Base-by-base conservation (phyloP, 208 protist species). In the Trypanosoma boissoni region DNA sequence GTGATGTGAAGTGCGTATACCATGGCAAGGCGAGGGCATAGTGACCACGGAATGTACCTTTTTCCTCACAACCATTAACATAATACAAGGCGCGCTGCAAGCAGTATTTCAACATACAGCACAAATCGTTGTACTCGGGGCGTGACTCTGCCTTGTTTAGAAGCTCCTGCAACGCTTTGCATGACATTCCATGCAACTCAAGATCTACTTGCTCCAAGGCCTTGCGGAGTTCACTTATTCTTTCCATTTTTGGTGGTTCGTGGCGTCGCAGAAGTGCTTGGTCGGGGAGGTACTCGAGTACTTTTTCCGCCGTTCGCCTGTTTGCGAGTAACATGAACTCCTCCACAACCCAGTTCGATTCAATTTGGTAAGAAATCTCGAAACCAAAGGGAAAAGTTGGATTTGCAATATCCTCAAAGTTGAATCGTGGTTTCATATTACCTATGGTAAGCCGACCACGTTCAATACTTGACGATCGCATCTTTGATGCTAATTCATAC, bases 1-100 rank as follows among this genome's bases (percentile, higher is more conserved):
- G 95, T 3, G 91, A 97, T 18, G 93, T 98, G 59, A 98, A 98
- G 72, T 98, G 95, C 14, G 91, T 96, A 74, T 98, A 98, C 64
- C 91, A 88, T 28, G 74, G 68, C 49, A 88, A 46, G 3, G 73
- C 88, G 28, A 98, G 72, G 24, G 91, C 95, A 57, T 86, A 97
- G 79, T 98, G 95, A n/a, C 70, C 69, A 26, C 75, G 78, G 41
- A 50, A 60, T 37, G 57, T 49, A 5, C 59, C 68, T 23, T 49
- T 50, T 0, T 59, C 29, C 7, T 76, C 73, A 39, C 16, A 27
- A n/a, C 76, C 83, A 39, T 88, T 93, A 3, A 58, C 74, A 31
- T 94, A 65, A 57, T 98, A 98, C 64, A 81, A 64, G 0, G 95
- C 92, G 7, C 70, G 62, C 23, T 72, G 58, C 74, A 96, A 72